A percentile compares a stretch with the other conserved stretches of the same genome.
These are phyloP conservation scores for Auriscalpium orientale DNA, from an alignment of 768 basidiomycete species.

Conservation along the genomic window DNA sequence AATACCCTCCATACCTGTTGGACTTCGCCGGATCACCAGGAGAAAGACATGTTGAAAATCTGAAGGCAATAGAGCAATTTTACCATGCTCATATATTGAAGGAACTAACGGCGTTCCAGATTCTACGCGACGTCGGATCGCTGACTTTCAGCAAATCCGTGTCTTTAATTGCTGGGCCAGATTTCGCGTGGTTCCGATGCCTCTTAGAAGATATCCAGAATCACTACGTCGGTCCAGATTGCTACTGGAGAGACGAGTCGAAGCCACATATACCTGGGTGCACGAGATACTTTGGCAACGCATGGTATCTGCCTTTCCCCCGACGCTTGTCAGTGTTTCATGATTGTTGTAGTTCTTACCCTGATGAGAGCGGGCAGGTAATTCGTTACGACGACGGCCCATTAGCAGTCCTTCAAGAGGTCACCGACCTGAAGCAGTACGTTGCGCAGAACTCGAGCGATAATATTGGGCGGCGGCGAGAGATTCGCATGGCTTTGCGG, in stretches of 20 bases:
- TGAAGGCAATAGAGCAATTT: constrained; percentile 44
- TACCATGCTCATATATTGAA: neutral
- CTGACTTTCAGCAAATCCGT: constrained; percentile 47
- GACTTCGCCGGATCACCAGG: constrained; percentile 54
- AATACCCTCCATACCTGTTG: constrained; percentile 65
- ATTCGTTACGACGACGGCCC: constrained; percentile 62
- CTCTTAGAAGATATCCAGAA: constrained; percentile 48
- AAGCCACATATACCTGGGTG: constrained; percentile 26
- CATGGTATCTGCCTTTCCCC: constrained; percentile 77
- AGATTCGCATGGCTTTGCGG: constrained; percentile 55
- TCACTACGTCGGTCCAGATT: constrained; percentile 63
- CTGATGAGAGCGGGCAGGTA: constrained; percentile 32
- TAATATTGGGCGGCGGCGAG: constrained; percentile 41
- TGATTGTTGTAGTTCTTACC: neutral
- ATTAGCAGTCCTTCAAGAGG: constrained; percentile 36
- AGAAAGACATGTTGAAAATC: constrained; percentile 70
- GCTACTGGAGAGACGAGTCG: constrained; percentile 48
- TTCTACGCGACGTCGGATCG: constrained; percentile 63
- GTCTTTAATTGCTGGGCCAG: constrained; percentile 37
- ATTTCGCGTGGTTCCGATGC: constrained; percentile 36
- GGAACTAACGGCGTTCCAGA: constrained; percentile 33
- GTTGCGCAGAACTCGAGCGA: constrained; percentile 51
- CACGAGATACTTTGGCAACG: constrained; percentile 59
- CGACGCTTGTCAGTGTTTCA: constrained; percentile 43
- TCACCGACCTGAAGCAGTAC: constrained; percentile 48